Percentiles rank a stretch among this genome's conserved stretches.
Evolutionary conservation across 371 early-diverging fungal species (phyloP).

Genomic region (Enteropsectra breve): DNA sequence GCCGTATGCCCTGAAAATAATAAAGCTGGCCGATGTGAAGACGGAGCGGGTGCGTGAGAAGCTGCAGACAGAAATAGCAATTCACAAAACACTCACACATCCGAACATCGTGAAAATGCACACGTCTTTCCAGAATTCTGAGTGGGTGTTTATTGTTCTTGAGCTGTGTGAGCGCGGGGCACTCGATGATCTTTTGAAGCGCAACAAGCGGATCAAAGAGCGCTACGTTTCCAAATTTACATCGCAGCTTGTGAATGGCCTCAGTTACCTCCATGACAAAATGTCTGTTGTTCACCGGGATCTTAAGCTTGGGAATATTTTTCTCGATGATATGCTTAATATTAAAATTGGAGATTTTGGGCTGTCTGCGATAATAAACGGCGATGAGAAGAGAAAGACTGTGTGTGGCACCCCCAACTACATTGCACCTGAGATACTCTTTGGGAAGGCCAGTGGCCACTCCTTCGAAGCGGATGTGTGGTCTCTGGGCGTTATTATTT

Average conservation of each 20-base stretch:
- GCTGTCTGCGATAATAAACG: constrained; percentile 65
- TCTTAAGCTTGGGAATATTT: constrained; percentile 85
- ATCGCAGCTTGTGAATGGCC: constrained; percentile 70
- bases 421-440: constrained; percentile 89
- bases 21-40: constrained; percentile 58
- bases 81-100: constrained; percentile 70
- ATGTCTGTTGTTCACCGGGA: constrained; percentile 83
- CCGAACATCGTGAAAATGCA: constrained; percentile 72
- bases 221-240: constrained; percentile 75
- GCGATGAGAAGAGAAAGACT: constrained; percentile 63
- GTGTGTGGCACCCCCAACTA: constrained; percentile 96
- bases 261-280: constrained; percentile 72
- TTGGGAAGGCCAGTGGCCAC: constrained; percentile 72
- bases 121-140: constrained; percentile 72
- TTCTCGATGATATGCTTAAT: constrained; percentile 70
- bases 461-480: constrained; percentile 91
- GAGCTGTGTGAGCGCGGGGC: constrained; percentile 89
- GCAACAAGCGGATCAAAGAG: constrained; percentile 70
- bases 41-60: constrained; percentile 45
- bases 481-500: constrained; percentile 81
- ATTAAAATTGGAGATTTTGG: constrained; percentile 94
- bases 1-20: constrained; percentile 69
- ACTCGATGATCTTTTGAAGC: constrained; percentile 69
- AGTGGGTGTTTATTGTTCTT: constrained; percentile 77
- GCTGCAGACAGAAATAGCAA: constrained; percentile 71